A percentile compares a stretch with the other conserved stretches of the same genome.
These are phyloP conservation scores for Datisca glomerata DNA, from an alignment of 306 rosid genomes.

Conservation along the genomic window DNA sequence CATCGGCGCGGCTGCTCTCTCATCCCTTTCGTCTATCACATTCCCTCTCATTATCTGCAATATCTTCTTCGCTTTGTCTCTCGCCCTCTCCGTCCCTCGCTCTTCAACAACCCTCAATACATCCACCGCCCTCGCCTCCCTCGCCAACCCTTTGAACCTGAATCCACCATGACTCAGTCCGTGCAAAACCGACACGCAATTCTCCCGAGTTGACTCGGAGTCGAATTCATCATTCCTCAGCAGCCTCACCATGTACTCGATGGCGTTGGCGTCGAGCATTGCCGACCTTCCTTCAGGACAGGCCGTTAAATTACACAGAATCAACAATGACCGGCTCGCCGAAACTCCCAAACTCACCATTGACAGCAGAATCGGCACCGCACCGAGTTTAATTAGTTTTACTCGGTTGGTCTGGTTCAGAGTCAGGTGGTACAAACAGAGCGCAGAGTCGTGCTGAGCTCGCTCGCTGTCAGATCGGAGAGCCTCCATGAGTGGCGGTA, in stretches of 20 bases:
- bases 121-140: constrained; percentile 65
- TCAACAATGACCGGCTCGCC: constrained; percentile 44
- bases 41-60: constrained; percentile 55
- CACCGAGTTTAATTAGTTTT: constrained; percentile 62
- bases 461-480: constrained; percentile 62
- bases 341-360: constrained; percentile 28
- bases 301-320: constrained; percentile 62
- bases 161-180: constrained; percentile 72
- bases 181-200: constrained; percentile 63
- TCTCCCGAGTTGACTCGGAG: constrained; percentile 70
- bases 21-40: constrained; percentile 16
- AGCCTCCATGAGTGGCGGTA: constrained; percentile 70
- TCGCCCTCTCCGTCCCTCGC: constrained; percentile 69
- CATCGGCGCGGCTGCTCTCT: constrained; percentile 14
- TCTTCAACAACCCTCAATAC: constrained; percentile 57
- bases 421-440: constrained; percentile 65
- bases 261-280: constrained; percentile 73
- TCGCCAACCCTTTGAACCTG: constrained; percentile 82
- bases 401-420: constrained; percentile 71
- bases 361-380: constrained; percentile 38
- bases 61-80: constrained; percentile 65
- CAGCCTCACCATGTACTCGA: constrained; percentile 45
- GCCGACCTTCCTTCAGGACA: constrained; percentile 62
- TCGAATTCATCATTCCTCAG: constrained; percentile 40
- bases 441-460: constrained; percentile 68